Evolutionary conservation across 768 basidiomycete species (phyloP).

Genomic region (Dacryopinax primogenitus): DNA sequence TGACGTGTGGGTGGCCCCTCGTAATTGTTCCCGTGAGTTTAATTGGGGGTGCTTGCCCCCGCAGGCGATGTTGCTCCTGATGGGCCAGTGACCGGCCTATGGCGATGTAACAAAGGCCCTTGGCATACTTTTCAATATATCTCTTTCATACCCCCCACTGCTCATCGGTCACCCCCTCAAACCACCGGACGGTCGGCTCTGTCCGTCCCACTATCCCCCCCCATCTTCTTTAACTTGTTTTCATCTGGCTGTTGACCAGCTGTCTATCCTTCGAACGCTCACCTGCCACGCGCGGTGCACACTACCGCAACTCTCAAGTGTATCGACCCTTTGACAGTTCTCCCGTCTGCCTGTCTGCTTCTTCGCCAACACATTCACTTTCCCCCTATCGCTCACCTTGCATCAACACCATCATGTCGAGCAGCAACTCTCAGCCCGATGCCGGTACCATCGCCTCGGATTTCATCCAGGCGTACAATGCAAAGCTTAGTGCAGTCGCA

Average conservation of each 20-base stretch:
- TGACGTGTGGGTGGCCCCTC: neutral
- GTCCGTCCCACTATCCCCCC: neutral
- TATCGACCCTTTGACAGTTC: neutral
- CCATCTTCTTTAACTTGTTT: neutral
- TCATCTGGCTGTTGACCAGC: constrained; percentile 2
- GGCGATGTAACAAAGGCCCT: neutral
- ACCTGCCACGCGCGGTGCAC: neutral
- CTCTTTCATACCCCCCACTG: neutral
- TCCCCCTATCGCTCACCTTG: neutral
- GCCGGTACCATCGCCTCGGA: neutral
- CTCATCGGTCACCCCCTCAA: neutral
- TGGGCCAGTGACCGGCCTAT: neutral
- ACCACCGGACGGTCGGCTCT: neutral
- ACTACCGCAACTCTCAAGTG: neutral
- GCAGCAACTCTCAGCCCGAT: neutral
- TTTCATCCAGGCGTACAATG: constrained; percentile 21
- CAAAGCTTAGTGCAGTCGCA: constrained; percentile 23
- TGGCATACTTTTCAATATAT: neutral
- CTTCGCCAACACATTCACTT: neutral
- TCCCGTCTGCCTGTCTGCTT: neutral
- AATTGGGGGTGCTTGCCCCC: neutral
- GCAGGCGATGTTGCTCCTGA: neutral
- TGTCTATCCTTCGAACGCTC: neutral
- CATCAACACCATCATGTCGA: neutral
- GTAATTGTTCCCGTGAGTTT: neutral